Evolutionary conservation across 1,284 basidiomycete genomes (phyloP).

Genomic region (Marasmius fiardii): DNA sequence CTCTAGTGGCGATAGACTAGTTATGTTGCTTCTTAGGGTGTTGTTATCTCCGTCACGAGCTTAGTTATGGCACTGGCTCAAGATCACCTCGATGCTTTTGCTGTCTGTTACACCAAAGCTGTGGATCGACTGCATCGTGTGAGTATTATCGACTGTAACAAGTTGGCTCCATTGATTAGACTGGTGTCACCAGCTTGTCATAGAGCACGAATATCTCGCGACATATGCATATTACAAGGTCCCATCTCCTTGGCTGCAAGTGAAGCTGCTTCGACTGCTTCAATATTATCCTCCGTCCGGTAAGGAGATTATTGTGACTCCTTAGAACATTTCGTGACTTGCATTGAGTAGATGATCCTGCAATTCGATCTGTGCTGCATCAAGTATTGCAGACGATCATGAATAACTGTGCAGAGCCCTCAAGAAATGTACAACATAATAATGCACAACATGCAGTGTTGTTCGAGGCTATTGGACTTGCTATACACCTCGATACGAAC

Average conservation of each 20-base stretch:
- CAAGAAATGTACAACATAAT: constrained; percentile 96
- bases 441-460: constrained; percentile 98
- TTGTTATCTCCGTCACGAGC: constrained; percentile 91
- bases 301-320: constrained; percentile 29
- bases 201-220: constrained; percentile 85
- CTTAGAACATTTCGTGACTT: constrained; percentile 7
- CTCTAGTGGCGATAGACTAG: constrained; percentile 8
- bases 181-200: constrained; percentile 63
- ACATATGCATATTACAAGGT: constrained; percentile 98
- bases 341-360: constrained; percentile 69
- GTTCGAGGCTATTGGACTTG: constrained; percentile 96
- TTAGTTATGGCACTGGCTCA: constrained; percentile 95
- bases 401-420: constrained; percentile 89
- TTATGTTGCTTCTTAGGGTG: constrained; percentile 55
- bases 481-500: constrained; percentile 93
- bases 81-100: constrained; percentile 87
- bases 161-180: constrained; percentile 14
- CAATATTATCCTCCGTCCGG: constrained; percentile 96
- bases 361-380: constrained; percentile 75
- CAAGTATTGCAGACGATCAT: constrained; percentile 89
- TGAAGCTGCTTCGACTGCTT: constrained; percentile 89
- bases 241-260: constrained; percentile 97
- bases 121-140: constrained; percentile 88
- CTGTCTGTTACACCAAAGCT: constrained; percentile 91
- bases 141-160: constrained; percentile 25